These are phyloP conservation scores for Globisporangium alternatum DNA, from an alignment of 352 stramenopile species.

Conservation along the genomic window DNA sequence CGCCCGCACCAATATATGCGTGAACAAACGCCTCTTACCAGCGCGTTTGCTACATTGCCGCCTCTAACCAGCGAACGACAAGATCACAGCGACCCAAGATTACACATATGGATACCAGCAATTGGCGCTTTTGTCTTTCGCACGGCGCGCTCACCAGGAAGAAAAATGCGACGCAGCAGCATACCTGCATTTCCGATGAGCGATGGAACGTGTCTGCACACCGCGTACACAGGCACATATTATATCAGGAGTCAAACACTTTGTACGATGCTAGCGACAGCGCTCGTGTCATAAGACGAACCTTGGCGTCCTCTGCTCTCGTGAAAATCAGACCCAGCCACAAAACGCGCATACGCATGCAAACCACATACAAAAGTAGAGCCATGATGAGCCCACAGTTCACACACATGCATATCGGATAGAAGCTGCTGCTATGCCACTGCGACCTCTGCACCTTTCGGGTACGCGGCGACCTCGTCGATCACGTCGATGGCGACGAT, in stretches of 20 bases:
- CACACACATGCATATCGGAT: not conserved
- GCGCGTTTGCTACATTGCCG: slow-evolving; percentile 61
- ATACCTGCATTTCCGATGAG: slow-evolving; percentile 46
- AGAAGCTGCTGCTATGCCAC: not conserved
- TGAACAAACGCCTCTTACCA: slow-evolving; percentile 28
- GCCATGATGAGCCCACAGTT: not conserved
- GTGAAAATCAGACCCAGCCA: not conserved
- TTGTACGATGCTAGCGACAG: too few species aligned
- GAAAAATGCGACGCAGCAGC: not conserved
- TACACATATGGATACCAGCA: not conserved
- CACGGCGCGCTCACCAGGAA: too few species aligned
- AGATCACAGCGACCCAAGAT: not conserved
- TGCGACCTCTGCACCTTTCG: slow-evolving; percentile 31
- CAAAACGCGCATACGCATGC: not conserved
- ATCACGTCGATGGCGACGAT: slow-evolving; percentile 74
- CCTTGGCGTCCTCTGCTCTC: slow-evolving; percentile 56
- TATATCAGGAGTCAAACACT: not conserved
- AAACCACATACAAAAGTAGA: not conserved
- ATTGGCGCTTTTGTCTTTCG: not conserved
- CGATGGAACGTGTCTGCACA: slow-evolving; percentile 44
- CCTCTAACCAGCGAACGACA: slow-evolving; percentile 24
- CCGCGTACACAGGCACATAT: not conserved
- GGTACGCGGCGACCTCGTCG: slow-evolving; percentile 54
- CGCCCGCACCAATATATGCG: not conserved
- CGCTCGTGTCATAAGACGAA: slow-evolving; percentile 3